Evolutionary conservation across 2,329 filamentous ascomycete genomes (phyloP), one percentile per base, ranked within the genome.

Genomic region (Phyllosticta capitalensis): DNA sequence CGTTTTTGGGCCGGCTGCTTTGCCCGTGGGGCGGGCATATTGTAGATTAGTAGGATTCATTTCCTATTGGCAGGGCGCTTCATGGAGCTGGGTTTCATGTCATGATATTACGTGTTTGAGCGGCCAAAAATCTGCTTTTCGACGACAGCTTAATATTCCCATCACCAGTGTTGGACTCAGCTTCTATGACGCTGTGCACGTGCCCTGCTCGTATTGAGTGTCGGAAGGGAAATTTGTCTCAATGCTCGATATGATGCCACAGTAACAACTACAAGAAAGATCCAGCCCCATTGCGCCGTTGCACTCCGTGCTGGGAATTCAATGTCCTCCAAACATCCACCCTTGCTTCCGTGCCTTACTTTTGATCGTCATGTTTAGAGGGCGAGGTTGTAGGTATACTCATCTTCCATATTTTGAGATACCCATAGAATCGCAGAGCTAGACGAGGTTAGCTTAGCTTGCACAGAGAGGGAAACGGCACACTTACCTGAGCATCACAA

Each of bases 321-420:
- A 45, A n/a, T 7, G n/a, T 45, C 14, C 17, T 45, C 38, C 14
- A 45, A 45, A 12, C 38, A 45, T n/a, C 38, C 14, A 45, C 38
- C 38, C 38, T 45, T n/a, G 14, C 38, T 17, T n/a, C n/a, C 10
- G 14, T 30, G 14, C n/a, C 17, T 21, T 24, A 30, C 9, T 50
- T 28, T 22, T 45, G 38, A 45, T 45, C 7, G 38, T n/a, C 12
- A 45, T 45, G 9, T 45, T 54, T 66, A 88, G 64, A 88, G 78
- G 55, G 84, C 82, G 63, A 88, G 74, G 66, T 83, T 87, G 72
- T 88, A 88, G 28, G 84, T 86, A 70, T 87, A 88, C 67, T 87
- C 85, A 66, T 88, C 85, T 70, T 88, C 85, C 74, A 88, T 86
- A 67, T 87, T 88, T 76, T 88, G 85, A 56, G 83, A 84, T 26